Conservation (phyloP, 2,329 filamentous ascomycete species). For the Sarocladium strictum region DNA sequence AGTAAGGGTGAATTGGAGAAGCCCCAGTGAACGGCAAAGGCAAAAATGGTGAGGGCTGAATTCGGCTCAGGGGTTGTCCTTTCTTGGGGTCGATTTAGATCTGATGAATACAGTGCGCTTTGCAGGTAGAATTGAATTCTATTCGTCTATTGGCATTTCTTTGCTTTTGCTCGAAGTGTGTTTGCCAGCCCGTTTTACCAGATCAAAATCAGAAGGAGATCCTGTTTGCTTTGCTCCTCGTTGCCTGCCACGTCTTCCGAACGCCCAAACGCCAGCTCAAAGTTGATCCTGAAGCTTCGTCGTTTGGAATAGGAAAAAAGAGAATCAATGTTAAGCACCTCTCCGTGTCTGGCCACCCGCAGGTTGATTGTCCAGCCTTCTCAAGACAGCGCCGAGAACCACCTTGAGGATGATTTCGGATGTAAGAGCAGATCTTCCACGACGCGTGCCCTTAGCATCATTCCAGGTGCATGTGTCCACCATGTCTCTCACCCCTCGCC, state of each 20-base stretch:
- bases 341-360: not conserved
- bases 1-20: not conserved
- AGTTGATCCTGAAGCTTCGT: not conserved
- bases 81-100: not conserved
- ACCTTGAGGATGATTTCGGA: constrained; percentile 73
- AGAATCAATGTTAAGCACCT: not conserved
- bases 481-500: constrained; percentile 68
- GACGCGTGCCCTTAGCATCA: constrained; percentile 34
- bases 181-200: not conserved
- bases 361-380: constrained; percentile 26
- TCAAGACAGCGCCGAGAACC: constrained; percentile 70
- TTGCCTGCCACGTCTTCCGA: not conserved
- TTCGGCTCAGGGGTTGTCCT: not conserved
- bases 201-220: not conserved
- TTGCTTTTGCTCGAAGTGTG: not conserved
- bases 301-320: too few relatives aligned
- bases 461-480: constrained; percentile 83
- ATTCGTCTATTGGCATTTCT: not conserved
- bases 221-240: not conserved
- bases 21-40: too few relatives aligned
- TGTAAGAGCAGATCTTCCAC: constrained; percentile 39
- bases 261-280: not conserved
- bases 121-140: not conserved
- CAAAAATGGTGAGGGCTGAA: too few relatives aligned
- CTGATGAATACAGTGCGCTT: not conserved